phyloP scores from a whole-genome alignment of 2,329 filamentous ascomycete species.

The Microcyclospora pomicola region DNA sequence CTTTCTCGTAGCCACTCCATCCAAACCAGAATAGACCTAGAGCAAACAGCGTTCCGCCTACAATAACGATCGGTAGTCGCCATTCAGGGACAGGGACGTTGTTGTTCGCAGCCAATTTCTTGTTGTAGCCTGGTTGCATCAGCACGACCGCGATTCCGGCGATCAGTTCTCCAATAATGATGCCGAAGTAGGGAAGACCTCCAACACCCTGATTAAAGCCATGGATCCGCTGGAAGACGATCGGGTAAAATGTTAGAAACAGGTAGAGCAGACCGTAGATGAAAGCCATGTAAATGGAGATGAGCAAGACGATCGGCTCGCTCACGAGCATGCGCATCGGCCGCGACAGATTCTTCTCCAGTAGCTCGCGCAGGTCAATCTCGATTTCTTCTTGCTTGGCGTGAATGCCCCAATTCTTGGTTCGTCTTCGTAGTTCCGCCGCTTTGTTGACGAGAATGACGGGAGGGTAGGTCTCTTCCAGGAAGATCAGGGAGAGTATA shows the following conservation, averaged over 20 bases:
- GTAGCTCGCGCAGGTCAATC: slow-evolving; percentile 8
- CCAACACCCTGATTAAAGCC: slow-evolving; percentile 28
- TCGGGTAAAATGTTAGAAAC: slow-evolving; percentile 30
- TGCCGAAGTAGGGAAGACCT: slow-evolving; percentile 31
- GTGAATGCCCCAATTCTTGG: slow-evolving; percentile 30
- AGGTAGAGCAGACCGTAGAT: slow-evolving; percentile 34
- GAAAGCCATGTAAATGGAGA: slow-evolving; percentile 26
- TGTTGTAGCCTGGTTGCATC: slow-evolving; percentile 16
- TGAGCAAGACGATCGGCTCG: slow-evolving; percentile 33
- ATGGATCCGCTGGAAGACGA: slow-evolving; percentile 30
- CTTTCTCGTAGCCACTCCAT: slow-evolving; percentile 20
- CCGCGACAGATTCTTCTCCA: slow-evolving; percentile 29
- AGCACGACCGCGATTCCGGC: slow-evolving; percentile 15
- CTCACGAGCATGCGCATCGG: slow-evolving; percentile 31
- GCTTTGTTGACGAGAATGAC: slow-evolving; percentile 29
- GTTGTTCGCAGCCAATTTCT: slow-evolving; percentile 29
- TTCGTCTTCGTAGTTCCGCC: slow-evolving; percentile 23
- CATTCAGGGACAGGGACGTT: slow-evolving; percentile 43
- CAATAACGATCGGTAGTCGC: slow-evolving; percentile 41
- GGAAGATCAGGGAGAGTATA: slow-evolving; percentile 19
- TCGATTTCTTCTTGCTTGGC: slow-evolving; percentile 20
- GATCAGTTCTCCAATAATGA: slow-evolving; percentile 17
- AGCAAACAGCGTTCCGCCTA: slow-evolving; percentile 31
- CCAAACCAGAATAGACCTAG: slow-evolving; percentile 24
- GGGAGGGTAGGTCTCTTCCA: slow-evolving; percentile 29